Conservation (phyloP, 2,329 filamentous ascomycete genomes). For the Ophiobolus disseminans region DNA sequence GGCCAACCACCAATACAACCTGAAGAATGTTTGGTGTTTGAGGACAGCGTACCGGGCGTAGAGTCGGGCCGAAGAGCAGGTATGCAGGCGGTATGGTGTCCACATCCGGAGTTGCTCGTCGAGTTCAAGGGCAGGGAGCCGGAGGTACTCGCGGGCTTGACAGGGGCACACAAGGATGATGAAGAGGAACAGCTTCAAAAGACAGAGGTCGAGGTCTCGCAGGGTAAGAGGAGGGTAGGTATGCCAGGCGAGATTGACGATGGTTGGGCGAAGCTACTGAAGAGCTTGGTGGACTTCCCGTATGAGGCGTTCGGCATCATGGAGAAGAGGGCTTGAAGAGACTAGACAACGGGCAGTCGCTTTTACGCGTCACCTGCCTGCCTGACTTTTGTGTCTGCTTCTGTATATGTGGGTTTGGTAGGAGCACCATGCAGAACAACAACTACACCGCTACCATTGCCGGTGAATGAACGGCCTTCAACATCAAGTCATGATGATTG, state of each 20-base stretch:
- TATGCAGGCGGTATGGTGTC: conserved; percentile 94
- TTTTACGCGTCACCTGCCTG: too few species aligned
- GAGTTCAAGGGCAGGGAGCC: conserved; percentile 79
- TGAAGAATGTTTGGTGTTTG: conserved; percentile 93
- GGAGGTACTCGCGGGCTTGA: conserved; percentile 82
- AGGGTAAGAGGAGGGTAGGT: conserved; percentile 53
- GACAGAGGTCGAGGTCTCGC: conserved; percentile 47
- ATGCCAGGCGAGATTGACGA: conserved; percentile 64
- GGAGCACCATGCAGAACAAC: too few species aligned
- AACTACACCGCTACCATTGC: too few species aligned
- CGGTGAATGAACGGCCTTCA: too few species aligned
- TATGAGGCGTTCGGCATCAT: conserved; percentile 66
- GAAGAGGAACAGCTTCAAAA: conserved; percentile 47
- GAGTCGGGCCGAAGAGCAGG: conserved; percentile 89
- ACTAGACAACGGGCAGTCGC: too few species aligned
- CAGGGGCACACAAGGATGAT: conserved; percentile 71
- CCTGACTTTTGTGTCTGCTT: too few species aligned
- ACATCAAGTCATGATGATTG: too few species aligned
- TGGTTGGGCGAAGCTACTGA: conserved; percentile 64
- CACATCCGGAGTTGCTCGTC: conserved; percentile 77
- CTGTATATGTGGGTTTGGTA: too few species aligned
- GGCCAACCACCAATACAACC: conserved; percentile 71
- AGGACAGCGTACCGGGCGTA: conserved; percentile 92
- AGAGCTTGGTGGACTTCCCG: conserved; percentile 65
- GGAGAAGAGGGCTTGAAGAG: neutral